Percentiles rank a stretch among this genome's conserved stretches.
Conservation (phyloP, 495 filamentous ascomycete species). For the Neurospora sp. region DNA sequence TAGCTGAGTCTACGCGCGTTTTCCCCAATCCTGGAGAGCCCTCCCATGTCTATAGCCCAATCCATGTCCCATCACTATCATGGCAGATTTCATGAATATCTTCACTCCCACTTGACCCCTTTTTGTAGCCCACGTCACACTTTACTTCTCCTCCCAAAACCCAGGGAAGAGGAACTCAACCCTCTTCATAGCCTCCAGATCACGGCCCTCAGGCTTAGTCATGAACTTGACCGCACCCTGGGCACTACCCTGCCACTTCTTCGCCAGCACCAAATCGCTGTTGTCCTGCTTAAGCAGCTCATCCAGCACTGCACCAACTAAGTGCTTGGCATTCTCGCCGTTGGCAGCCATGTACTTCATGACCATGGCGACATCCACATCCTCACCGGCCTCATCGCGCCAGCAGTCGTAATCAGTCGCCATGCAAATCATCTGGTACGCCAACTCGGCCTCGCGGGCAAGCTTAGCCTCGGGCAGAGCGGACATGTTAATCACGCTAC, state of each 20-base stretch:
- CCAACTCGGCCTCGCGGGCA: slow-evolving; percentile 89
- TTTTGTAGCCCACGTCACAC: not conserved
- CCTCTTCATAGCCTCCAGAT: slow-evolving; percentile 54
- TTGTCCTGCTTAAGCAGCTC: slow-evolving; percentile 69
- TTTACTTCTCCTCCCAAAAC: slow-evolving; percentile 30
- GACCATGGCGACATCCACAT: slow-evolving; percentile 93
- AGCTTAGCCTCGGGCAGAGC: slow-evolving; percentile 94
- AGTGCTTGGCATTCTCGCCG: slow-evolving; percentile 68
- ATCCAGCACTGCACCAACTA: slow-evolving; percentile 81
- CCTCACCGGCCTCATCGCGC: slow-evolving; percentile 49
- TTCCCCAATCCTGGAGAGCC: not conserved
- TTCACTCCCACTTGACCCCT: not conserved
- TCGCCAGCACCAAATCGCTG: slow-evolving; percentile 65
- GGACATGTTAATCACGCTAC: slow-evolving; percentile 94
- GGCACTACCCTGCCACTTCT: slow-evolving; percentile 55
- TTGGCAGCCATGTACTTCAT: slow-evolving; percentile 95
- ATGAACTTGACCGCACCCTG: slow-evolving; percentile 63
- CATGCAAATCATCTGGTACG: slow-evolving; percentile 98
- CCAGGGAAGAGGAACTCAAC: slow-evolving; percentile 72
- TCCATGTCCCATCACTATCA: not conserved
- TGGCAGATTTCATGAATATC: not conserved
- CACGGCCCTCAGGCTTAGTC: slow-evolving; percentile 55
- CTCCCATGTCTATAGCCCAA: not conserved
- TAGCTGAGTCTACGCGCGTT: not conserved
- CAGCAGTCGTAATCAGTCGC: slow-evolving; percentile 98